Evolutionary conservation across 2,329 filamentous ascomycete genomes (phyloP), one percentile per base, ranked within the genome.

Genomic region (Alternaria incomplexa): DNA sequence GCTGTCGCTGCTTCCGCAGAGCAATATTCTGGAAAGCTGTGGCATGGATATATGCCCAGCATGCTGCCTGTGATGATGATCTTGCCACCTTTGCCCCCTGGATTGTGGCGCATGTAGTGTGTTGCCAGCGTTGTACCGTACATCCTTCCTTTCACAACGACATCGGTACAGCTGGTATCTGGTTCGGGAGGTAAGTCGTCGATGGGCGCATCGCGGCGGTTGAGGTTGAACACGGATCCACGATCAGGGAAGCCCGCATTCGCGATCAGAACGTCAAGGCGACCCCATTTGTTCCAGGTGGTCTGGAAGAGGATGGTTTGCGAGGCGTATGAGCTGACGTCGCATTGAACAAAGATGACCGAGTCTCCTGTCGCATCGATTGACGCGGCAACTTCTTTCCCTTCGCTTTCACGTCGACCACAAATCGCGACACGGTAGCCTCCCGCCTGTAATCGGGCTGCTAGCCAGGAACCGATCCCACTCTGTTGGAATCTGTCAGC

Each of bases 21-120:
- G 56, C 79, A 81, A 70, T 87, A 86, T 66, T 86, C 82, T 0
- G 85, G 84, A 61, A 82, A 83, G 0, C 79, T 76, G 9, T 73
- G 64, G 62, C 83, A 81, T 1, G 85, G 83, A 51, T 82, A 81
- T 1, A 85, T 64, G 1, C 76, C 82, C 2, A 81, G 80, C 60
- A 82, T 80, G 61, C 81, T 84, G 3, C 79, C 77, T 1, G 83
- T 85, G 0, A 80, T 77, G 11, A 85, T 73, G 56, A 85, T 83
- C 58, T 76, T 80, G 1, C 83, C 84, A 3, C 82, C 82, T 0
- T 79, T 79, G 0, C 69, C 71, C 3, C 73, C 67, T 3, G 65
- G 51, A 59, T 86, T 86, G 61, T 85, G 78, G 10, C 84, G 79
- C 85, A 86, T 86, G 70, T 85, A 87, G 66, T 87, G 84, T 1